phyloP scores from a whole-genome alignment of 2,329 filamentous ascomycete species.

The Fusarium decemcellulare region DNA sequence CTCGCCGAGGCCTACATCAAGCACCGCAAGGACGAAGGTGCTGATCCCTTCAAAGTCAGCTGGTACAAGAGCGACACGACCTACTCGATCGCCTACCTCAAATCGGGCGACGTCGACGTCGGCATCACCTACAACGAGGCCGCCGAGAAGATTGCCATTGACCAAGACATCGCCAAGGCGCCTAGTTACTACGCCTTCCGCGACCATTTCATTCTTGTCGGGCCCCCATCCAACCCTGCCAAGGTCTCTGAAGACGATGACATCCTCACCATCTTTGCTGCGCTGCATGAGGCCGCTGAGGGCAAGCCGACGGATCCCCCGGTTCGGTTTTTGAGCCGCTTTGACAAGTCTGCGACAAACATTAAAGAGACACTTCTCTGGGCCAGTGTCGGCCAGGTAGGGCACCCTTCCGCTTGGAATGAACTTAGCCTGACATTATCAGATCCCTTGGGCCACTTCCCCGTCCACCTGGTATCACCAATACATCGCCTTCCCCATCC shows the following conservation, averaged over 20 bases:
- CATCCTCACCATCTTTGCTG: conserved; percentile 52
- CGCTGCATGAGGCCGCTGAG: conserved; percentile 53
- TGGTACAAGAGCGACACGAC: conserved; percentile 63
- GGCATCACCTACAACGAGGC: conserved; percentile 61
- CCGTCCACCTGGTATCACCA: conserved; percentile 64
- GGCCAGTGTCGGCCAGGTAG: conserved; percentile 59
- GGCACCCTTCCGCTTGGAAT: too few relatives aligned
- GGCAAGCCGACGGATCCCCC: conserved; percentile 48
- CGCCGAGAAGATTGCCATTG: conserved; percentile 60
- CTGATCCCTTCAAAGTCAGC: conserved; percentile 55
- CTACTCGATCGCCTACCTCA: conserved; percentile 59
- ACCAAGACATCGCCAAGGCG: conserved; percentile 52
- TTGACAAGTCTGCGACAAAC: conserved; percentile 64
- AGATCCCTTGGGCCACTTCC: conserved; percentile 59
- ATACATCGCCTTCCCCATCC: conserved; percentile 60
- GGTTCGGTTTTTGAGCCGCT: conserved; percentile 60
- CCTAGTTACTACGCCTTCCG: conserved; percentile 58
- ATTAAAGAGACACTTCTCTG: conserved; percentile 63
- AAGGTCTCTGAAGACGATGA: conserved; percentile 48
- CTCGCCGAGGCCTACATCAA: conserved; percentile 49
- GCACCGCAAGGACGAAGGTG: conserved; percentile 29
- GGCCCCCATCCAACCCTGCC: conserved; percentile 51
- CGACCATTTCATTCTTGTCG: conserved; percentile 62
- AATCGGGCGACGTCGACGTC: conserved; percentile 55
- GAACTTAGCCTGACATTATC: accelerated